Evolutionary conservation across 2,329 filamentous ascomycete species (phyloP).

Genomic region (Diaporthe aspalathi): DNA sequence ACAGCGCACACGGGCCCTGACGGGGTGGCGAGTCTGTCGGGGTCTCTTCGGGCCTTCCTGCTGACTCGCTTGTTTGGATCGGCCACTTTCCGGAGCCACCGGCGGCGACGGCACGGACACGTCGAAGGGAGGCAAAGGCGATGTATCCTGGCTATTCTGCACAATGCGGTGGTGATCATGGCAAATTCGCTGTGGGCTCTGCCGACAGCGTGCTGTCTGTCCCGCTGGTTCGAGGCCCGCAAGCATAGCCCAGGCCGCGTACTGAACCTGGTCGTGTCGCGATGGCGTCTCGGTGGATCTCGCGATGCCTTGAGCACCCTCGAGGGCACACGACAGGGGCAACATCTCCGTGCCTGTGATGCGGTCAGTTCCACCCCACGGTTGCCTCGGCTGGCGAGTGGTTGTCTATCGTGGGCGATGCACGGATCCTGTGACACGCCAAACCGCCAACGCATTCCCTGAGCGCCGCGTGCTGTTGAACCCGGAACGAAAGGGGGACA

Average conservation of each 20-base stretch:
- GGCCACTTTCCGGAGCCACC: constrained; percentile 30
- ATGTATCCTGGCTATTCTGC: neutral
- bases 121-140: neutral
- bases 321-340: neutral
- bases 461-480: neutral
- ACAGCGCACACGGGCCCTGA: neutral
- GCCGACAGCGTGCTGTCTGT: neutral
- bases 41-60: constrained; percentile 29
- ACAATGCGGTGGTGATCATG: neutral
- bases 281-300: neutral
- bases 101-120: constrained; percentile 15
- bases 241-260: neutral
- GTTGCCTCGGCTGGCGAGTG: neutral
- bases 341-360: neutral
- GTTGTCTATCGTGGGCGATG: neutral
- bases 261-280: neutral
- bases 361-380: neutral
- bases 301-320: neutral
- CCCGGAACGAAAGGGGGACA: neutral
- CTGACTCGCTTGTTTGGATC: constrained; percentile 29
- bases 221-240: neutral
- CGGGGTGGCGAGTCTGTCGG: constrained; percentile 7
- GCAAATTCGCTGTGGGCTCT: neutral
- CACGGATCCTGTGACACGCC: neutral
- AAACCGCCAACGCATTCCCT: neutral